Base-by-base conservation (phyloP, 1,284 basidiomycete genomes). In the Somion occarium region DNA sequence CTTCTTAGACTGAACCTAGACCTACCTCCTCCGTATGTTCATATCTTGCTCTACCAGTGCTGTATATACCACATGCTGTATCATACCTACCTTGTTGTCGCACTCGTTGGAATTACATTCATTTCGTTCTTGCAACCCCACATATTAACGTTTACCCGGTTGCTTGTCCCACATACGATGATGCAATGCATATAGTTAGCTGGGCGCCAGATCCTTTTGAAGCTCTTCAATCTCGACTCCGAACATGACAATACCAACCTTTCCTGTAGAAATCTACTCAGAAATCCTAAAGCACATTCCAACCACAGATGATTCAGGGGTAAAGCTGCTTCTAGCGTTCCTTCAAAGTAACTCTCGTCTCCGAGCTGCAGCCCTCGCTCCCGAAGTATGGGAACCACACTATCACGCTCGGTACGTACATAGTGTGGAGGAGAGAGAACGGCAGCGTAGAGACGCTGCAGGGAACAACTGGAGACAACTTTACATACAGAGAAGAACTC, bases 321-420 rank as follows among this genome's bases (percentile, higher is more conserved):
- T 63, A 13, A 51, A 49, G 23, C 61, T 65, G 0, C 59, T 73
- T 11, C 46, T 63, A 5, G 61, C 55, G 53, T 71, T 61, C 51
- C 59, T 67, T 25, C 55, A 55, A 18, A 54, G 61, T 7, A 68
- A 58, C 57, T 51, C 54, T 3, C 39, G 65, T 23, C 54, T 69
- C 12, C 62, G 64, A 18, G 59, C 62, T 30, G 69, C 66, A 11
- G 64, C 64, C 2, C 58, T 57, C 43, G 52, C 56, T 9, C 45
- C 64, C 3, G 43, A 50, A 2, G 52, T 83, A 26, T 83, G 82
- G 82, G 68, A 75, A 55, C 59, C 69, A 1, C 75, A 79, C 50
- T 83, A 83, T 60, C 65, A 56, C 24, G 59, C 53, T 22, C 72
- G 76, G 12, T 84, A 81, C 59, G 65, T 64, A 3, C 68, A 77